Evolutionary conservation across 2,329 filamentous ascomycete species (phyloP).

Genomic region (Ophiostoma perfectum): DNA sequence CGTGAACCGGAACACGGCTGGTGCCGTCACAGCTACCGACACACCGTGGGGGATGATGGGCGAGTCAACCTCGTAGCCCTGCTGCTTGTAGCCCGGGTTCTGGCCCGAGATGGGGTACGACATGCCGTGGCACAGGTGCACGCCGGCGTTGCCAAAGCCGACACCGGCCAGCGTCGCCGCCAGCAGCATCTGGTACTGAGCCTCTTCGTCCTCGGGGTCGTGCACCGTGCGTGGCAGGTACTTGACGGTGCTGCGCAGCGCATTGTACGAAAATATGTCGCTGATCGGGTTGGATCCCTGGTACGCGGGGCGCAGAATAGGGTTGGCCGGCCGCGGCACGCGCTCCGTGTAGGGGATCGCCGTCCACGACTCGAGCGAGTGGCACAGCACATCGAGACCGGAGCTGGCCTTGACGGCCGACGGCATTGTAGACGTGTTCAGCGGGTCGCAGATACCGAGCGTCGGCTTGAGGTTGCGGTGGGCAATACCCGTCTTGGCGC

Average conservation of each 20-base stretch:
- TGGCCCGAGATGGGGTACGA: slow-evolving; percentile 95
- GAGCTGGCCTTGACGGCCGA: slow-evolving; percentile 86
- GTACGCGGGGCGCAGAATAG: slow-evolving; percentile 86
- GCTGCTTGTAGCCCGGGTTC: slow-evolving; percentile 80
- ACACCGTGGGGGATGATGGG: slow-evolving; percentile 95
- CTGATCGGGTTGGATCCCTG: slow-evolving; percentile 97
- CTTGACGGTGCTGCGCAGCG: slow-evolving; percentile 76
- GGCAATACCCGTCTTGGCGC: slow-evolving; percentile 91
- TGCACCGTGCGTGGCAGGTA: slow-evolving; percentile 84
- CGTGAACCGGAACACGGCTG: slow-evolving; percentile 51
- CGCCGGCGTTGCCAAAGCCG: slow-evolving; percentile 94
- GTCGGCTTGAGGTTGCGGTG: slow-evolving; percentile 95
- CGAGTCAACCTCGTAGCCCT: slow-evolving; percentile 70
- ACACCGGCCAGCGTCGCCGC: slow-evolving; percentile 91
- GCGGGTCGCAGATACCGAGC: slow-evolving; percentile 74
- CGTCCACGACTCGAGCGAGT: slow-evolving; percentile 94
- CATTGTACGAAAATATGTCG: slow-evolving; percentile 90
- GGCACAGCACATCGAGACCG: slow-evolving; percentile 90
- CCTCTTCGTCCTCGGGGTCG: slow-evolving; percentile 86
- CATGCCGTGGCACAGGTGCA: slow-evolving; percentile 81
- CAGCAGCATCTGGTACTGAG: slow-evolving; percentile 91
- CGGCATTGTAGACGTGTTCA: slow-evolving; percentile 96
- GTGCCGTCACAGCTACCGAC: slow-evolving; percentile 55
- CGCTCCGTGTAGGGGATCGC: slow-evolving; percentile 92
- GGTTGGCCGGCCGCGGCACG: slow-evolving; percentile 76